These are phyloP conservation scores for Phaeodactylum tricornutum DNA, from an alignment of 108 stramenopile genomes.

Conservation along the genomic window DNA sequence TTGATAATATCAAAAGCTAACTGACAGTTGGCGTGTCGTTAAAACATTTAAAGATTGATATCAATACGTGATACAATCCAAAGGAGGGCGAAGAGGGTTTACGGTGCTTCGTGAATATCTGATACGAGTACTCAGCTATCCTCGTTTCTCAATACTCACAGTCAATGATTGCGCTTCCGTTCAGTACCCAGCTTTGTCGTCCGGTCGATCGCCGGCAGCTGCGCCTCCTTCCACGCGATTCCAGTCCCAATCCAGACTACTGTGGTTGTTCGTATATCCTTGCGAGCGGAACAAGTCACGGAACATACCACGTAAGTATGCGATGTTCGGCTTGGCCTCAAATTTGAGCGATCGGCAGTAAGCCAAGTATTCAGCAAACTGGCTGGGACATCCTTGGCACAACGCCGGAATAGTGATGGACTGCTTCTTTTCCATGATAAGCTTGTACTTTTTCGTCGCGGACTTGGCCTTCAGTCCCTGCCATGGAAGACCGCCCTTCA, in stretches of 20 bases:
- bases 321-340: constrained; percentile 98
- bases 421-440: constrained; percentile 94
- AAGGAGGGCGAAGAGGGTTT: no score
- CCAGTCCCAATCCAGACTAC: constrained; percentile 87
- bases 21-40: no score
- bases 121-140: no score
- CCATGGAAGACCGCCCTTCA: constrained; percentile 98
- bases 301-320: constrained; percentile 94
- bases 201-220: constrained; percentile 20
- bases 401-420: constrained; percentile 84
- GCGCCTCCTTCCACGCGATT: constrained; percentile 61
- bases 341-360: constrained; percentile 97
- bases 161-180: no score
- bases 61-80: no score
- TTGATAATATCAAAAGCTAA: no score
- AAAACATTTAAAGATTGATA: no score
- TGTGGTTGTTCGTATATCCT: constrained; percentile 87
- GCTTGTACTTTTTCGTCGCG: constrained; percentile 91
- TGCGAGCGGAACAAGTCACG: constrained; percentile 89
- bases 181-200: not conserved
- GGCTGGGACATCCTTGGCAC: constrained; percentile 93
- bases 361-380: constrained; percentile 97
- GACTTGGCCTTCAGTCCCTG: constrained; percentile 96
- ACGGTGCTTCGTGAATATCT: no score
- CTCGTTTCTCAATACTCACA: no score